phyloP scores from a whole-genome alignment of 441 rosid genomes.

The Macaranga tanarius region DNA sequence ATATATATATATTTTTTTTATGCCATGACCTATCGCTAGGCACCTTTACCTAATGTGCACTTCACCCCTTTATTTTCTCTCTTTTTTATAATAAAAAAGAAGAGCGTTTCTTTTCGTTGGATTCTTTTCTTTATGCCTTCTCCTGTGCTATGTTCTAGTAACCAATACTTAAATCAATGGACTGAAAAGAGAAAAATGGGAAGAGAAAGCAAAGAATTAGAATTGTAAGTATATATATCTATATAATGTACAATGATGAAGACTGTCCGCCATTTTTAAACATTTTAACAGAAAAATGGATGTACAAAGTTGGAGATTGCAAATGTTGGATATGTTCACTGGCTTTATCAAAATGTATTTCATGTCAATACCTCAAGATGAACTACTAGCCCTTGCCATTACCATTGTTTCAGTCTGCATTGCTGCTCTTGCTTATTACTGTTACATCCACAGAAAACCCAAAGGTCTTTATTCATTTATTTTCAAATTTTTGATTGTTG shows the following conservation, averaged over 20 bases:
- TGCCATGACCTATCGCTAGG: no score
- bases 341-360: conserved; percentile 3
- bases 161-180: neutral
- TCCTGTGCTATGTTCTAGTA: neutral
- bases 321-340: neutral
- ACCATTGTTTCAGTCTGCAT: conserved; percentile 10
- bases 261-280: no score
- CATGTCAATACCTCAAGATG: neutral
- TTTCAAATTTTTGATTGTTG: neutral
- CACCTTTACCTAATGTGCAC: no score
- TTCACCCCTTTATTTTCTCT: no score
- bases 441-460: conserved; percentile 1
- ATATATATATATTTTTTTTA: no score
- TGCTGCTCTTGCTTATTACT: conserved; percentile 7
- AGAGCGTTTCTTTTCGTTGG: neutral
- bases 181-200: neutral
- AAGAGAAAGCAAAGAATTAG: neutral
- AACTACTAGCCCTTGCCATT: conserved; percentile 9
- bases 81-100: no score
- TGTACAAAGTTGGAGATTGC: neutral
- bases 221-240: neutral
- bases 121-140: neutral
- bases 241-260: neutral
- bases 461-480: conserved; percentile 4
- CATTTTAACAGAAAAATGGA: neutral